Percentiles rank a stretch among this genome's conserved stretches.
Evolutionary conservation across 2,329 filamentous ascomycete species (phyloP).

Genomic region (Aspergillus cejpii): DNA sequence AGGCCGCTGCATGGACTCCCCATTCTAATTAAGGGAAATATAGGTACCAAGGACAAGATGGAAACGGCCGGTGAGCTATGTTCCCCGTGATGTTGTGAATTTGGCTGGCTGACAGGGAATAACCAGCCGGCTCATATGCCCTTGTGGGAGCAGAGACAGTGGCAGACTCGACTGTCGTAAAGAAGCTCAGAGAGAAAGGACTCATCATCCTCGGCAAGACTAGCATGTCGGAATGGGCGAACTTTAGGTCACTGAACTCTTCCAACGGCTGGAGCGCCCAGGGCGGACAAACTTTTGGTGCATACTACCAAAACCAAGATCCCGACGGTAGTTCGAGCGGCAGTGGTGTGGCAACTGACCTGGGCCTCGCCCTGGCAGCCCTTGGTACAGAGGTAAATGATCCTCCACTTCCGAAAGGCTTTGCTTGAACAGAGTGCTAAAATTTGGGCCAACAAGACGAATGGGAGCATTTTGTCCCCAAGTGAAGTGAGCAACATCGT

Average conservation of each 20-base stretch:
- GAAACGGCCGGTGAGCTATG: conserved; percentile 47
- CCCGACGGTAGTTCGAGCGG: conserved; percentile 58
- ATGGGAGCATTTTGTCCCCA: conserved; percentile 58
- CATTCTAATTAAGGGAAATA: conserved; percentile 61
- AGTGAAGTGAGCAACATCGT: conserved; percentile 53
- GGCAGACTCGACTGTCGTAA: conserved; percentile 53
- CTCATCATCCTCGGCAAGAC: conserved; percentile 61
- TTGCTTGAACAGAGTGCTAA: not conserved
- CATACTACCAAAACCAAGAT: conserved; percentile 57
- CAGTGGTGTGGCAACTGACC: conserved; percentile 52
- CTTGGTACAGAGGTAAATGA: conserved; percentile 52
- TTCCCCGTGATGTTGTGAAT: not conserved
- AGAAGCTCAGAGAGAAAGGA: conserved; percentile 55
- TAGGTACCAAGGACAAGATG: conserved; percentile 57
- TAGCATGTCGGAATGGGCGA: conserved; percentile 60
- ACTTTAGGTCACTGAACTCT: conserved; percentile 51
- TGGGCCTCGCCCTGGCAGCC: conserved; percentile 54
- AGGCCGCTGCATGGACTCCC: conserved; percentile 59
- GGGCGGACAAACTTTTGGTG: conserved; percentile 56
- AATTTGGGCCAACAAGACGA: conserved; percentile 40
- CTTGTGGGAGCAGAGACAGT: conserved; percentile 54
- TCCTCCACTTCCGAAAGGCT: not conserved
- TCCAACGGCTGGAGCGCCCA: conserved; percentile 58
- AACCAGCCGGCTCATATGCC: conserved; percentile 55
- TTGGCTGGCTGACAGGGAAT: not conserved